A percentile compares a stretch with the other conserved stretches of the same genome.
These are phyloP conservation scores for Cutaneotrichosporon sp. DNA, from an alignment of 1,284 basidiomycete genomes.

Conservation along the genomic window DNA sequence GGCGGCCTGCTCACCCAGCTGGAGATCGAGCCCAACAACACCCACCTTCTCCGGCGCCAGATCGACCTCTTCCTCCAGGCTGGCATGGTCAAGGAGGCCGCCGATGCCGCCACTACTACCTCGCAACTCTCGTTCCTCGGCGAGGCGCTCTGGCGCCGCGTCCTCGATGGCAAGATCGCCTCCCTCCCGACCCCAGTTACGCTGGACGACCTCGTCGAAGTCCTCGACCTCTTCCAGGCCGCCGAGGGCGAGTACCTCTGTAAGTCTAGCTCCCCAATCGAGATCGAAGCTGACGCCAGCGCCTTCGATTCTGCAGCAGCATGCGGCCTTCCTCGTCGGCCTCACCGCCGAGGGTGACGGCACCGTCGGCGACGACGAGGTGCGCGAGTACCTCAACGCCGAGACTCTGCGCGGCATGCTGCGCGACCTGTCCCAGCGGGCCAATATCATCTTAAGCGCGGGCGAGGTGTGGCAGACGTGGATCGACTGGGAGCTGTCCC, in stretches of 20 bases:
- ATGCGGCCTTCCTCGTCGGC: constrained; percentile 67
- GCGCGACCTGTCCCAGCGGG: constrained; percentile 59
- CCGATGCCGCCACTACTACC: constrained; percentile 24
- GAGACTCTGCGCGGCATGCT: constrained; percentile 64
- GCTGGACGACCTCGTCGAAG: constrained; percentile 60
- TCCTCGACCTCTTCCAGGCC: constrained; percentile 65
- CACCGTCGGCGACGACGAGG: constrained; percentile 48
- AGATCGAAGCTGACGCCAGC: constrained; percentile 57
- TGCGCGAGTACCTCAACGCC: constrained; percentile 51
- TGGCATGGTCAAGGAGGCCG: constrained; percentile 29
- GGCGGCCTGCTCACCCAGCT: constrained; percentile 29
- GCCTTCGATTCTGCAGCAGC: constrained; percentile 67
- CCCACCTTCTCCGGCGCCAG: constrained; percentile 35
- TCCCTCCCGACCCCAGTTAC: constrained; percentile 21
- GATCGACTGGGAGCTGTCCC: constrained; percentile 72
- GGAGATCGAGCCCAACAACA: constrained; percentile 35
- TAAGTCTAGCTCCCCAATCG: constrained; percentile 60
- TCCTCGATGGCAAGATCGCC: constrained; percentile 32
- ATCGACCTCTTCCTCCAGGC: constrained; percentile 35
- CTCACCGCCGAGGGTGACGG: constrained; percentile 31
- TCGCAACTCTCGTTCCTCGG: constrained; percentile 35
- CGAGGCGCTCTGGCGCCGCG: constrained; percentile 40
- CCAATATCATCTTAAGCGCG: constrained; percentile 59
- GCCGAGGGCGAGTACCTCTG: constrained; percentile 81
- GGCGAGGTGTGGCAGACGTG: constrained; percentile 74